phyloP scores from a whole-genome alignment of 1,139 yeast genomes.

The Diutina pseudorugosa region DNA sequence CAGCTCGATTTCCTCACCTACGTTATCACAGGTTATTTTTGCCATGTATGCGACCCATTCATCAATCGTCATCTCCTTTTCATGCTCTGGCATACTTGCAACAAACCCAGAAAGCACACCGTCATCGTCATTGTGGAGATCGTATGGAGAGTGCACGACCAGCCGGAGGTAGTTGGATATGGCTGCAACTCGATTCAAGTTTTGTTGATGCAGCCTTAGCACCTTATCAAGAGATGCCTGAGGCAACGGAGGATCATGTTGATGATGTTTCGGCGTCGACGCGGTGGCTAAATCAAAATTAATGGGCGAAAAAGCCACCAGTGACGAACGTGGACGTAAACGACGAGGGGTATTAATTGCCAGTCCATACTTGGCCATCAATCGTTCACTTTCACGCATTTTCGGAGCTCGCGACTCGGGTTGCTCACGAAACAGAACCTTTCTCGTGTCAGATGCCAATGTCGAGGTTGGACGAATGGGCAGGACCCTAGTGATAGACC shows the following conservation, averaged over 20 bases:
- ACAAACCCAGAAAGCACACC: slow-evolving; percentile 54
- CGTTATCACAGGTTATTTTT: slow-evolving; percentile 20
- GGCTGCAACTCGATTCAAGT: background rate
- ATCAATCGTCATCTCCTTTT: slow-evolving; percentile 53
- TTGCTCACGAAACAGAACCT: background rate
- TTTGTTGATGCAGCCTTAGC: background rate
- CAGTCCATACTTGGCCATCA: background rate
- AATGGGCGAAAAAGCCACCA: background rate
- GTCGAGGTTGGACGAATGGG: background rate
- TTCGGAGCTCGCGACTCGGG: background rate
- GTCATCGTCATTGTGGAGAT: slow-evolving; percentile 43
- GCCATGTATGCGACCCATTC: slow-evolving; percentile 58
- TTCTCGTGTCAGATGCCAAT: background rate
- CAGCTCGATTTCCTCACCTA: slow-evolving; percentile 24
- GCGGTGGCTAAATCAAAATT: background rate
- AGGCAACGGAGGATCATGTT: background rate
- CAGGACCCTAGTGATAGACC: background rate
- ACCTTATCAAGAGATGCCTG: background rate
- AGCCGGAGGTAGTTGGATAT: background rate
- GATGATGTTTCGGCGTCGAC: background rate
- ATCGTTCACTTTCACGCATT: background rate
- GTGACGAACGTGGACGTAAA: background rate
- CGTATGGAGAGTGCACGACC: slow-evolving; percentile 9
- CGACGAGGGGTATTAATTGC: background rate
- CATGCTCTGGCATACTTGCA: slow-evolving; percentile 57